Conservation (phyloP, 129 eudicot genomes). For the Flaveria brownii region DNA sequence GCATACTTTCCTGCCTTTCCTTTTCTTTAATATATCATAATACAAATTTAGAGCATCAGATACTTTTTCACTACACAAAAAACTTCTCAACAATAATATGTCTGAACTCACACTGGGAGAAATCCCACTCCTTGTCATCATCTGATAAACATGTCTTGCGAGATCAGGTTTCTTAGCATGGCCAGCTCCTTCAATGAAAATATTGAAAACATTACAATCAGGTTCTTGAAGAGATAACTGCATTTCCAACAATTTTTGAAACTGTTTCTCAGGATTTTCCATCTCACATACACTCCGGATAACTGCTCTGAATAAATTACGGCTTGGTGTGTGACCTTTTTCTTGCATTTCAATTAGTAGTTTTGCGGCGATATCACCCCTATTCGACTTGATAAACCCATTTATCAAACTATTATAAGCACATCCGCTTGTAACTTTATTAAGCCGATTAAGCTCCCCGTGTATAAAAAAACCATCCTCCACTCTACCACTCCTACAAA, state of each 20-base stretch:
- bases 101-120: conserved; percentile 48
- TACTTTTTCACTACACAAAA: conserved; percentile 42
- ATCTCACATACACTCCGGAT: conserved; percentile 50
- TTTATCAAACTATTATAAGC: conserved; percentile 60
- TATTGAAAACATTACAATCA: conserved; percentile 32
- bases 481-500: conserved; percentile 54
- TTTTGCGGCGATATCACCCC: conserved; percentile 68
- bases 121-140: conserved; percentile 51
- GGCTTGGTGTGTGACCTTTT: conserved; percentile 52
- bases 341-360: conserved; percentile 84
- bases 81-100: conserved; percentile 52
- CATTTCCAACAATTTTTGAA: conserved; percentile 57
- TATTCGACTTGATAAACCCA: conserved; percentile 46
- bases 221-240: conserved; percentile 47
- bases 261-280: conserved; percentile 56
- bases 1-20: conserved; percentile 47
- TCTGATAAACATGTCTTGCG: conserved; percentile 56
- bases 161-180: conserved; percentile 61
- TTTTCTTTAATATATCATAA: conserved; percentile 31
- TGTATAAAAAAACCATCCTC: conserved; percentile 68
- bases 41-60: conserved; percentile 51
- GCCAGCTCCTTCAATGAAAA: conserved; percentile 77
- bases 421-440: conserved; percentile 35
- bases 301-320: conserved; percentile 42
- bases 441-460: conserved; percentile 39